Conservation (phyloP, 805 yeast species). For the Saccharomycopsis schoenii region DNA sequence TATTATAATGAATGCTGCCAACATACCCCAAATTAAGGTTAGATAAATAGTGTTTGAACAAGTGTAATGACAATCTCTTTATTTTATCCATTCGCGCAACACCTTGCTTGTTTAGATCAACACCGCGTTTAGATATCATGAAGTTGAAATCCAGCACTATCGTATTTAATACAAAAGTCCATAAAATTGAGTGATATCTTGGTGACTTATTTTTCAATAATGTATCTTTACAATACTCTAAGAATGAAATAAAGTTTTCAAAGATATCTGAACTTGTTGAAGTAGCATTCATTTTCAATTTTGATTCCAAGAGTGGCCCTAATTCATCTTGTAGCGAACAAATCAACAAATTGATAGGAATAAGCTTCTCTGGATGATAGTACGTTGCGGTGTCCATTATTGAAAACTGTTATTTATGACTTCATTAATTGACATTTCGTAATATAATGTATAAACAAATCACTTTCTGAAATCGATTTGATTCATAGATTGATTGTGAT, state of each 20-base stretch:
- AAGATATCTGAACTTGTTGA: not conserved
- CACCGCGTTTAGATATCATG: not conserved
- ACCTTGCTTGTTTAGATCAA: not conserved
- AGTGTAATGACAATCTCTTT: not conserved
- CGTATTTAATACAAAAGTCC: conserved; percentile 11
- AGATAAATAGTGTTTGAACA: not conserved
- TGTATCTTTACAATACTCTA: not conserved
- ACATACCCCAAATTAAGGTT: conserved; percentile 1
- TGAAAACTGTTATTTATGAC: not conserved
- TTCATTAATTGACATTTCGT: not conserved
- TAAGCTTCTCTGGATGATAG: conserved; percentile 3
- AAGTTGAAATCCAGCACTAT: conserved; percentile 3
- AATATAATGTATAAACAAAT: not conserved
- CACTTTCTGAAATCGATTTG: not conserved
- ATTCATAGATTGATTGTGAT: not conserved
- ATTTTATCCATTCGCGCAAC: not conserved
- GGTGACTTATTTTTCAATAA: conserved; percentile 3
- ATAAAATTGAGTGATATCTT: conserved; percentile 3
- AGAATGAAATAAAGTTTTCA: not conserved
- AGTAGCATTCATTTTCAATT: not conserved
- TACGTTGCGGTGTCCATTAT: not conserved
- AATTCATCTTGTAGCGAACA: conserved; percentile 4
- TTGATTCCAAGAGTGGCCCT: conserved; percentile 2
- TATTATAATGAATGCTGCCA: not conserved
- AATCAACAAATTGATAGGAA: conserved; percentile 1